Evolutionary conservation across 768 basidiomycete species (phyloP).

Genomic region (Amanita thiersii): DNA sequence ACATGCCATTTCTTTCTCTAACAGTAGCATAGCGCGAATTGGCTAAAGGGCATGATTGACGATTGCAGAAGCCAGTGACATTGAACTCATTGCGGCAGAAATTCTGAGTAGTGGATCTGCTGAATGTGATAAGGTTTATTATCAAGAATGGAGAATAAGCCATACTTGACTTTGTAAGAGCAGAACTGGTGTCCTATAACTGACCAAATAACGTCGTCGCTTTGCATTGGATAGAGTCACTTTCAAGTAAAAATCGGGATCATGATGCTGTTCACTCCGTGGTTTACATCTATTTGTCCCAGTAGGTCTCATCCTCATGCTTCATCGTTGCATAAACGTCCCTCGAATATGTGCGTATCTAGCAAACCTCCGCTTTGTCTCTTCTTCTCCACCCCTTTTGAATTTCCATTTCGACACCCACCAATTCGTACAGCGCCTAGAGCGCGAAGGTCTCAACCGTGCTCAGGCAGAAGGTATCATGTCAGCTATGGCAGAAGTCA

Average conservation of each 20-base stretch:
- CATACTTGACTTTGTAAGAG: slow-evolving; percentile 99
- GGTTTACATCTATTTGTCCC: no score
- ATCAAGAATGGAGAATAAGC: slow-evolving; percentile 10
- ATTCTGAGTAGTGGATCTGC: slow-evolving; percentile 89
- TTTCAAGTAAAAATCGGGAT: no score
- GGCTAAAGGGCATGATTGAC: slow-evolving; percentile 96
- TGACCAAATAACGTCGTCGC: slow-evolving; percentile 98
- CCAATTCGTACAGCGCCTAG: slow-evolving; percentile 86
- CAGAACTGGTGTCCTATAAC: slow-evolving; percentile 94
- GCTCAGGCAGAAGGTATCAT: slow-evolving; percentile 96
- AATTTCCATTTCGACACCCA: slow-evolving; percentile 94
- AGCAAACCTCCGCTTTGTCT: slow-evolving; percentile 19
- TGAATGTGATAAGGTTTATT: slow-evolving; percentile 10
- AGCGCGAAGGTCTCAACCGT: slow-evolving; percentile 81
- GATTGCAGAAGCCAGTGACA: slow-evolving; percentile 89
- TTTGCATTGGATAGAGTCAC: no score
- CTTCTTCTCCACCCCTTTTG: slow-evolving; percentile 16
- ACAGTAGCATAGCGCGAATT: slow-evolving; percentile 99
- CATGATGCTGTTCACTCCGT: no score
- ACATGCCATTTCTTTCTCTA: slow-evolving; percentile 82
- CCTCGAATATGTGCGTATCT: background rate
- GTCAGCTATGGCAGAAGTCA: slow-evolving; percentile 93
- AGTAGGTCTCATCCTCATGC: no score
- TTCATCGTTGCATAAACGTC: no score
- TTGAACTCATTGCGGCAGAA: slow-evolving; percentile 99